Base-by-base conservation (phyloP, 2,329 filamentous ascomycete species). In the Apiospora sp. region DNA sequence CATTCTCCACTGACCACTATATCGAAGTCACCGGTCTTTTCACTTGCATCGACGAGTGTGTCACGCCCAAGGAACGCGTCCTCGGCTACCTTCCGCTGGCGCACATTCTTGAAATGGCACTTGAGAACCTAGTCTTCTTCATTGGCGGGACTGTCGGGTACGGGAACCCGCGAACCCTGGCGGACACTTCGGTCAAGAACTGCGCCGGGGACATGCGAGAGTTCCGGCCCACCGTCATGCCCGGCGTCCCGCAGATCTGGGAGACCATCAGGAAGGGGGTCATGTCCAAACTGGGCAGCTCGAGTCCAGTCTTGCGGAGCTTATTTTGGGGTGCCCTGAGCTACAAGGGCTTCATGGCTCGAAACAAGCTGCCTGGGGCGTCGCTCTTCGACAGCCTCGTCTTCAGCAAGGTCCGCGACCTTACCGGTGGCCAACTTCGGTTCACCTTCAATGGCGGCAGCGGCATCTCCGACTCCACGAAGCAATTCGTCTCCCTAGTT, bases 241-340 rank as follows among this genome's bases (percentile, higher is more conserved):
- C 97, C 71, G 94, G 94, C 81, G 94, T 97, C 6, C 94, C 94
- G 4, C 93, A 94, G 41, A 94, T 97, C 3, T 97, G 94, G 92
- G 94, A 97, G 83, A 92, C 92, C 4, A 92, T 97, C 74, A 96
- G 96, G 89, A 97, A 97, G 86, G 94, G 94, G 74, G 94, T 97
- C 78, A 84, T 95, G 73, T 86, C 86, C 80, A 95, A 95, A 84
- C 91, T 97, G 72, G 89, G 92, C 80, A 88, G 90, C 75, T 88
- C 91, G 78, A 92, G 90, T 79, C 84, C 89, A 19, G 75, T 97
- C 44, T 88, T 92, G 70, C 92, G 89, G 82, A 92, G 92, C 75
- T 85, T 97, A 80, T 97, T 97, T 87, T 90, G 88, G 88, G 86
- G 24, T 2, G 37, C 37, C 22, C 10, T 68, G 67, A 22, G 7